Percentiles rank a stretch among this genome's conserved stretches.
phyloP scores from a whole-genome alignment of 345 rosid genomes.

The Ceriops tagal region DNA sequence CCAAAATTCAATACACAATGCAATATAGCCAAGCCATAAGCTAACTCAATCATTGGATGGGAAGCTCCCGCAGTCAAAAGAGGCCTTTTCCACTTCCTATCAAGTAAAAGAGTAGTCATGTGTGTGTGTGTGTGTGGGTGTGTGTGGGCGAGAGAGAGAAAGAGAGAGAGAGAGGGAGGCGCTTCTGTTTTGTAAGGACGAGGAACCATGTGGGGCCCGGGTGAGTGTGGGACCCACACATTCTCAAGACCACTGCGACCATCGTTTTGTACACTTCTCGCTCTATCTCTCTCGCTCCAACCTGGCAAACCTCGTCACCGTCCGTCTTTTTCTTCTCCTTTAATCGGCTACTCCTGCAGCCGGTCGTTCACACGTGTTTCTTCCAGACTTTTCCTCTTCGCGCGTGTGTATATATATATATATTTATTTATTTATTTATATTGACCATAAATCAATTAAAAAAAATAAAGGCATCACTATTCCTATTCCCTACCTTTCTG shows the following conservation, averaged over 20 bases:
- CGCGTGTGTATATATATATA: constrained; percentile 26
- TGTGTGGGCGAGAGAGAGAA: too few species aligned
- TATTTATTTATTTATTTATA: too few species aligned
- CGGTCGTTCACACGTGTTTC: constrained; percentile 30
- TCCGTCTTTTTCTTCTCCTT: constrained; percentile 23
- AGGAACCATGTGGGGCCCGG: too few species aligned
- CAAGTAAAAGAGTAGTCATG: too few species aligned
- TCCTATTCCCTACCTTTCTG: constrained; percentile 26
- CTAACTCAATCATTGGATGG: too few species aligned
- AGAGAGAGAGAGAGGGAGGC: too few species aligned
- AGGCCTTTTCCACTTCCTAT: too few species aligned
- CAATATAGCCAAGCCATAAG: too few species aligned
- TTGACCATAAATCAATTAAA: background rate
- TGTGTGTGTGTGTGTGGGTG: rapidly evolving
- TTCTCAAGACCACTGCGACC: background rate
- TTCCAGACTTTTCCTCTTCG: background rate
- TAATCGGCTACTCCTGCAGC: constrained; percentile 44
- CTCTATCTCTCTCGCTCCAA: constrained; percentile 23
- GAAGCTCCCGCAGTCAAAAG: too few species aligned
- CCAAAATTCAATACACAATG: too few species aligned
- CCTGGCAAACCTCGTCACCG: constrained; percentile 46
- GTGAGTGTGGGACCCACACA: too few species aligned
- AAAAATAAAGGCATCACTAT: constrained; percentile 7
- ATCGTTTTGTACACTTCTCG: constrained; percentile 22
- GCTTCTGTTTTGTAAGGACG: too few species aligned